Percentiles rank a stretch among this genome's conserved stretches.
phyloP scores from a whole-genome alignment of 1,139 yeast species.

The Scheffersomyces parashehatae region DNA sequence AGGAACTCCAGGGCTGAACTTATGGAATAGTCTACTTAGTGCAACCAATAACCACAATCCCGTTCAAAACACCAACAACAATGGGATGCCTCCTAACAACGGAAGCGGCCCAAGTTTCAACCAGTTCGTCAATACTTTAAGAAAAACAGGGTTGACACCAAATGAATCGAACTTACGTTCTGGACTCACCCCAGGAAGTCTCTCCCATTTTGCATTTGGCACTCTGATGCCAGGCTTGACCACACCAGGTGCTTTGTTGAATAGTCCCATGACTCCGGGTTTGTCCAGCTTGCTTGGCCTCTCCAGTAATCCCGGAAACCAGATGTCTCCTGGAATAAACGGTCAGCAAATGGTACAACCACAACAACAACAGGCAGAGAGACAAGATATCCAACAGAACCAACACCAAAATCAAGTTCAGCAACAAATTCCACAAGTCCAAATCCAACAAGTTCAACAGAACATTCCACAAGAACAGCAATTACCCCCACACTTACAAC shows the following conservation, averaged over 20 bases:
- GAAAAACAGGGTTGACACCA: constrained; percentile 67
- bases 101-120: constrained; percentile 13
- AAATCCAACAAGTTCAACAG: constrained; percentile 1
- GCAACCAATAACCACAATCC: constrained; percentile 29
- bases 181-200: constrained; percentile 57
- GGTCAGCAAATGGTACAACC: constrained; percentile 2
- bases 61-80: constrained; percentile 5
- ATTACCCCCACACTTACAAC: not conserved
- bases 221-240: constrained; percentile 39
- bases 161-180: constrained; percentile 67
- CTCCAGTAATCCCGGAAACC: constrained; percentile 24
- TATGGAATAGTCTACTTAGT: constrained; percentile 48
- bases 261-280: constrained; percentile 48
- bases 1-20: constrained; percentile 50
- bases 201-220: constrained; percentile 19
- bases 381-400: not conserved
- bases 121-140: constrained; percentile 33
- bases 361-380: not conserved
- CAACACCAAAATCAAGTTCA: not conserved
- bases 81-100: constrained; percentile 1
- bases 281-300: constrained; percentile 25
- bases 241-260: constrained; percentile 46
- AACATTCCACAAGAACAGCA: constrained; percentile 1
- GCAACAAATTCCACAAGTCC: not conserved
- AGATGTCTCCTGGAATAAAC: constrained; percentile 11